Evolutionary conservation across 108 stramenopile species (phyloP).

Genomic region (Skeletonema grethae): DNA sequence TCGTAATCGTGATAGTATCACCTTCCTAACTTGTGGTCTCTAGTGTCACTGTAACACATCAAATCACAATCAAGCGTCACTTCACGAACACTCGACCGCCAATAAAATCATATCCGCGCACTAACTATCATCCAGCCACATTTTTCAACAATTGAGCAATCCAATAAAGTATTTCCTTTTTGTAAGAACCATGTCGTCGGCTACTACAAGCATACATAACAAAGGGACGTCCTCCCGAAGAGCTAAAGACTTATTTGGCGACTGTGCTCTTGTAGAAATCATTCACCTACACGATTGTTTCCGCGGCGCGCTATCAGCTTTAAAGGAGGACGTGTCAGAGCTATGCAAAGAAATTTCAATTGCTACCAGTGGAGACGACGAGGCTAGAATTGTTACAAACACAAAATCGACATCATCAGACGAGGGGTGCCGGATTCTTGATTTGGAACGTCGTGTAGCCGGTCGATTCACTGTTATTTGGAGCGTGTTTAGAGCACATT

Average conservation of each 20-base stretch:
- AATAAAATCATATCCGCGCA: too few relatives aligned
- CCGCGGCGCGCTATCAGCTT: slow-evolving; percentile 72
- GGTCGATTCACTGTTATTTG: slow-evolving; percentile 92
- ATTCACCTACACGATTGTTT: slow-evolving; percentile 90
- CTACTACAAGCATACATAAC: not conserved
- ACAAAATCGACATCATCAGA: not conserved
- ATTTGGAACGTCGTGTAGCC: slow-evolving; percentile 69
- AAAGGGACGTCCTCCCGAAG: slow-evolving; percentile 31
- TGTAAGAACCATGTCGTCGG: not conserved
- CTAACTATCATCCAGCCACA: too few relatives aligned
- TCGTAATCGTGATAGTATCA: too few relatives aligned
- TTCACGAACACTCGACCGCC: too few relatives aligned
- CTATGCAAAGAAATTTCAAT: slow-evolving; percentile 44
- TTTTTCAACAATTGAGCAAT: too few relatives aligned
- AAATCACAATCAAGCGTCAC: too few relatives aligned
- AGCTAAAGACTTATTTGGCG: slow-evolving; percentile 67
- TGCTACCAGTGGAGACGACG: slow-evolving; percentile 10
- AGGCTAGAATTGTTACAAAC: not conserved
- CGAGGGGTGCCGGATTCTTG: slow-evolving; percentile 25
- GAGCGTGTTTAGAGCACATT: slow-evolving; percentile 93
- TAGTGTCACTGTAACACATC: too few relatives aligned
- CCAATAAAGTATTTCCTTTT: too few relatives aligned
- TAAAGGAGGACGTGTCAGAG: slow-evolving; percentile 69
- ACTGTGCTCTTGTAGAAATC: slow-evolving; percentile 87
- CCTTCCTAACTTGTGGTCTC: too few relatives aligned